Conservation (phyloP, 257 asterid species). For the Rhazya stricta region DNA sequence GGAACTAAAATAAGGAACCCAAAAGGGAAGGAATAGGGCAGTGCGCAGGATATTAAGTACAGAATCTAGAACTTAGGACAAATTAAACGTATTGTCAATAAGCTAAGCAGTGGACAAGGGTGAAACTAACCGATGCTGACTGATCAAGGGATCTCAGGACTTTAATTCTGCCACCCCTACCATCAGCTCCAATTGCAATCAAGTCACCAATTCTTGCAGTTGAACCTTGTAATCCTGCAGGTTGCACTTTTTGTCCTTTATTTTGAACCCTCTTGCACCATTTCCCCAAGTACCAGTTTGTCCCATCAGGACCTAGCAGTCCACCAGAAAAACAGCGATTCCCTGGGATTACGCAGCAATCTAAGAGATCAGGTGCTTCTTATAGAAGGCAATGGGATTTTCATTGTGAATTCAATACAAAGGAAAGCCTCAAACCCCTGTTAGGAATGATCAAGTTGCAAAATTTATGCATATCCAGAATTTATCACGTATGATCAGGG, state of each 20-base stretch:
- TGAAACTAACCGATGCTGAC: conserved; percentile 47
- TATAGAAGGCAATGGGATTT: neutral
- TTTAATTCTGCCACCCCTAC: conserved; percentile 86
- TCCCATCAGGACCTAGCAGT: conserved; percentile 77
- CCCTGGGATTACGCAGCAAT: conserved; percentile 31
- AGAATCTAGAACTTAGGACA: neutral
- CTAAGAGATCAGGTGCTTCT: neutral
- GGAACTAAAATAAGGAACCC: neutral
- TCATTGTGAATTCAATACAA: neutral
- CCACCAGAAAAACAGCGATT: conserved; percentile 64
- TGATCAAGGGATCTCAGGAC: conserved; percentile 62
- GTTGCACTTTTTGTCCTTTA: conserved; percentile 30
- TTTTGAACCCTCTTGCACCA: conserved; percentile 74
- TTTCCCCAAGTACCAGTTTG: conserved; percentile 79
- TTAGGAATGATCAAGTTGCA: neutral
- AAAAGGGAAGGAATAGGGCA: neutral
- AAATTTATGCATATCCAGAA: neutral
- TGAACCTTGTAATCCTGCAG: conserved; percentile 35
- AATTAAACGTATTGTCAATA: neutral
- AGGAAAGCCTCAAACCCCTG: neutral
- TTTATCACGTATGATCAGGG: neutral
- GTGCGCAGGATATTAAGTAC: neutral
- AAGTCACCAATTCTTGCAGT: conserved; percentile 46
- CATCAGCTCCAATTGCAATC: conserved; percentile 92
- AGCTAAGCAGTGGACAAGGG: neutral